Base-by-base conservation (phyloP, 2,329 filamentous ascomycete species). In the Calonectria hawksworthii region DNA sequence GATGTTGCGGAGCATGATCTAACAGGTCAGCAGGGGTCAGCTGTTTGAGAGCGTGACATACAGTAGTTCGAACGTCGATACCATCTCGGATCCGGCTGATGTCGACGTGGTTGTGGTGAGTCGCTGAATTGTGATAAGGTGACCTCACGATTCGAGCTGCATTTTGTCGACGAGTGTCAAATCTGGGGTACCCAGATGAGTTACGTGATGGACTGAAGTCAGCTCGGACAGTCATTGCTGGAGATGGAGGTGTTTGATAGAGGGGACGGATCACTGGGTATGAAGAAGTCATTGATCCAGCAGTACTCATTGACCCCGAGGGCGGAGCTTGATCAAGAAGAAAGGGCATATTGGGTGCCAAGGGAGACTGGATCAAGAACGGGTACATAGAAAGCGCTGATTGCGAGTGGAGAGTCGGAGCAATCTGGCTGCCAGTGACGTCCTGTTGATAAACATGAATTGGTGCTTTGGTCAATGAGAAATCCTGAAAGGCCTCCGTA, bases 1-100 rank as follows among this genome's bases (percentile, higher is more conserved):
- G 59, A 98, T 96, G 83, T 99, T 98, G 50, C 96, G 93, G 38
- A 98, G 86, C 96, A 99, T 98, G 77, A 99, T 95, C 93, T 95
- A 73, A 30, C 14, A 21, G 7, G 70, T 82, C 67, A 80, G 74
- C 73, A 26, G 26, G 11, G 4, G 4, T 3, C 10, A n/a, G 13
- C 14, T 18, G 30, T 47, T 26, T 13, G 0, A 38, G 14, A 23
- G 64, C 36, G 69, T 2, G 6, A 86, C 90, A 85, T 86, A 94
- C 94, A 0, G 94, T 96, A 11, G 94, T 95, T 67, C 94, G 91
- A 73, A 95, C 93, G 82, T 96, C 94, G 59, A 91, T 90, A 13
- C 94, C 94, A 21, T 91, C 88, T 23, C 88, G 86, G 78, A 93
- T 93, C n/a, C 89, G 88, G 71, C 86, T 85, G 63, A 92, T 87